These are phyloP conservation scores for Boletellus ananiceps DNA, from an alignment of 768 basidiomycete species.

Conservation along the genomic window DNA sequence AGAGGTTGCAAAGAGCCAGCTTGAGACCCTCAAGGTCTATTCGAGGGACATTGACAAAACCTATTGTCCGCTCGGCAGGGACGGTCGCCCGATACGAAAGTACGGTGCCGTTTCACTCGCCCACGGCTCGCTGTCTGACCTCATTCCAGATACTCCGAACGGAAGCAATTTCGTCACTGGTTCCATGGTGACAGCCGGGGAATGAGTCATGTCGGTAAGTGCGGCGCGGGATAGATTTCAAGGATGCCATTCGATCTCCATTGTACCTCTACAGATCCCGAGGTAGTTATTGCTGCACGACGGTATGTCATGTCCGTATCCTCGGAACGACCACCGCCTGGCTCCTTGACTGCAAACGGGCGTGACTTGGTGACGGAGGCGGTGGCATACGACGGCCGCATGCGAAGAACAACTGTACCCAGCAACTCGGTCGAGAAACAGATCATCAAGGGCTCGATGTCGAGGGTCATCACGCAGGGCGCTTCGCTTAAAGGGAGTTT, in stretches of 20 bases:
- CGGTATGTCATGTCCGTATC: conserved; percentile 15
- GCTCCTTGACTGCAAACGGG: conserved; percentile 29
- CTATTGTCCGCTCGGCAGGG: conserved; percentile 52
- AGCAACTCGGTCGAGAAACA: conserved; percentile 44
- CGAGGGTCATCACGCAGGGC: conserved; percentile 41
- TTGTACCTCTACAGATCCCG: conserved; percentile 16
- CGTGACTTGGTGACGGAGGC: conserved; percentile 38
- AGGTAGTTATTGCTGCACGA: conserved; percentile 18
- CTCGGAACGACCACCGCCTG: conserved; percentile 24
- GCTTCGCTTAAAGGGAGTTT: conserved; percentile 10
- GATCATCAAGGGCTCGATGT: conserved; percentile 51
- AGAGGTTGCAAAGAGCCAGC: conserved; percentile 50
- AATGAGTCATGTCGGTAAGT: conserved; percentile 50
- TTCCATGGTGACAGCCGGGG: conserved; percentile 55
- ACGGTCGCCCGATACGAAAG: conserved; percentile 62
- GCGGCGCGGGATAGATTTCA: conserved; percentile 2
- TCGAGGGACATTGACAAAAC: conserved; percentile 40
- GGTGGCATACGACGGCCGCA: conserved; percentile 36
- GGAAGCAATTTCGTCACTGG: conserved; percentile 52
- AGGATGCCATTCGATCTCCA: conserved; percentile 4
- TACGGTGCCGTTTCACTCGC: conserved; percentile 28
- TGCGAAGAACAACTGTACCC: conserved; percentile 37
- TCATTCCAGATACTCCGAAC: conserved; percentile 52
- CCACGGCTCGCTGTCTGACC: background rate
- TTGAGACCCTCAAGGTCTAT: conserved; percentile 45